These are phyloP conservation scores for Coniochaeta pulveracea DNA, from an alignment of 2,329 filamentous ascomycete species.

Conservation along the genomic window DNA sequence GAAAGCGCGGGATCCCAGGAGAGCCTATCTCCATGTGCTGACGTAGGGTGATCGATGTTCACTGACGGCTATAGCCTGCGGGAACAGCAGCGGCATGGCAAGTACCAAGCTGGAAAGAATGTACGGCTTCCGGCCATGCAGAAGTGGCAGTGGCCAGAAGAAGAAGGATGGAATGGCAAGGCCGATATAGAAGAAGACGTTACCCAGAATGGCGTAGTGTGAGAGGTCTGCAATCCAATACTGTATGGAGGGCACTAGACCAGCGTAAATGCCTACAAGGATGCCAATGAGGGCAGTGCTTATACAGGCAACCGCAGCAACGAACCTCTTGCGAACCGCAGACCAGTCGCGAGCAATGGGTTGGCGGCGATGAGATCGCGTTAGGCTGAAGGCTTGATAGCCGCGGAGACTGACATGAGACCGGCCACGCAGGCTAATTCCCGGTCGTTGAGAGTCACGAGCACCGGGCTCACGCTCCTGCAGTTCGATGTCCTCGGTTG, in stretches of 20 bases:
- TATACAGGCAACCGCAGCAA: constrained; percentile 57
- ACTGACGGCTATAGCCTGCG: constrained; percentile 58
- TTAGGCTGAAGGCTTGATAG: constrained; percentile 37
- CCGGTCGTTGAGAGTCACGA: not conserved
- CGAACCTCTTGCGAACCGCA: constrained; percentile 52
- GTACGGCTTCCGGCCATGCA: constrained; percentile 70
- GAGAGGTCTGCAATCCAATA: constrained; percentile 62
- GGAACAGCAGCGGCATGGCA: constrained; percentile 63
- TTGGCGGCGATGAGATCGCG: constrained; percentile 44
- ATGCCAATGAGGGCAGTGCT: constrained; percentile 63
- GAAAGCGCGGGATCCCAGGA: constrained; percentile 52
- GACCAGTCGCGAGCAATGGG: constrained; percentile 66
- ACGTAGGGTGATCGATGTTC: constrained; percentile 43
- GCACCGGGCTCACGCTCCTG: not conserved
- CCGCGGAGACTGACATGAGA: constrained; percentile 43
- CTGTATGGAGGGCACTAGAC: constrained; percentile 68
- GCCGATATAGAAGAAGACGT: constrained; percentile 61
- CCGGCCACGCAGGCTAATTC: constrained; percentile 30
- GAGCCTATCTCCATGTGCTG: constrained; percentile 42
- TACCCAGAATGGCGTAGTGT: constrained; percentile 59
- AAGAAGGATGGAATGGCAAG: constrained; percentile 59
- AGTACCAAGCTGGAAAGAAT: constrained; percentile 57
- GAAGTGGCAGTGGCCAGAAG: constrained; percentile 61
- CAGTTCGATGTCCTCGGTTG: not conserved
- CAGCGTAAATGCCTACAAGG: constrained; percentile 65